Percentiles rank a stretch among this genome's conserved stretches.
phyloP scores from a whole-genome alignment of 345 rosid genomes.

The Rhodamnia argentea region DNA sequence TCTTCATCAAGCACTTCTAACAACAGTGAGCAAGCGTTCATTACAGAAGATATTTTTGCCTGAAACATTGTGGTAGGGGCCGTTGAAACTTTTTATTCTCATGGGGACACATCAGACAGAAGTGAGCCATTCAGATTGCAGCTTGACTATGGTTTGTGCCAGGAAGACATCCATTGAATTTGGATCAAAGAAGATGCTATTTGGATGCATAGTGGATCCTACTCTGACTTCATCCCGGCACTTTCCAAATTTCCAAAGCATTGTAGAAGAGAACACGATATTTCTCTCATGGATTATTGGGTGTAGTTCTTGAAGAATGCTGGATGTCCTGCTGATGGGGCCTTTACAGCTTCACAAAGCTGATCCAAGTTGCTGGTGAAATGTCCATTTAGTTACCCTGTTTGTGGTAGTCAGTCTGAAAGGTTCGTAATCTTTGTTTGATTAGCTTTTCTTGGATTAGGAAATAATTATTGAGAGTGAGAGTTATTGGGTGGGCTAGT shows the following conservation, averaged over 20 bases:
- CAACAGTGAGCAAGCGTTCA: slow-evolving; percentile 15
- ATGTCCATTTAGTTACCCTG: not conserved
- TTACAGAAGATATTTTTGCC: slow-evolving; percentile 64
- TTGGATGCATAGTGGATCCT: not conserved
- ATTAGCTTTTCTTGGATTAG: not conserved
- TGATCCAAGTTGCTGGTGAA: not conserved
- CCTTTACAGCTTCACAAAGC: not conserved
- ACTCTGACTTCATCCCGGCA: not conserved
- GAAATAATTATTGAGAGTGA: not conserved
- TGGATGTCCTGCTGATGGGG: not conserved
- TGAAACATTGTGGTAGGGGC: slow-evolving; percentile 1
- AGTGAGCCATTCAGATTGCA: not conserved
- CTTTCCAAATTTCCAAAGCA: not conserved
- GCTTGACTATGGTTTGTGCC: not conserved
- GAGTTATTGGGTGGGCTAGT: not conserved
- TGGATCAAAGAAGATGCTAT: not conserved
- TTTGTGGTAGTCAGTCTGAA: not conserved
- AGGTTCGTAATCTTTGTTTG: not conserved
- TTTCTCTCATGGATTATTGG: not conserved
- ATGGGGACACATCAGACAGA: not conserved
- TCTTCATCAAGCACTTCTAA: slow-evolving; percentile 17
- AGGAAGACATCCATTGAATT: not conserved
- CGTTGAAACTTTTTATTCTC: not conserved
- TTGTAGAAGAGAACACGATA: not conserved
- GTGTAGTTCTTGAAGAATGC: not conserved